A percentile compares a stretch with the other conserved stretches of the same genome.
Conservation (phyloP, 495 filamentous ascomycete species). For the Neurospora sp. region DNA sequence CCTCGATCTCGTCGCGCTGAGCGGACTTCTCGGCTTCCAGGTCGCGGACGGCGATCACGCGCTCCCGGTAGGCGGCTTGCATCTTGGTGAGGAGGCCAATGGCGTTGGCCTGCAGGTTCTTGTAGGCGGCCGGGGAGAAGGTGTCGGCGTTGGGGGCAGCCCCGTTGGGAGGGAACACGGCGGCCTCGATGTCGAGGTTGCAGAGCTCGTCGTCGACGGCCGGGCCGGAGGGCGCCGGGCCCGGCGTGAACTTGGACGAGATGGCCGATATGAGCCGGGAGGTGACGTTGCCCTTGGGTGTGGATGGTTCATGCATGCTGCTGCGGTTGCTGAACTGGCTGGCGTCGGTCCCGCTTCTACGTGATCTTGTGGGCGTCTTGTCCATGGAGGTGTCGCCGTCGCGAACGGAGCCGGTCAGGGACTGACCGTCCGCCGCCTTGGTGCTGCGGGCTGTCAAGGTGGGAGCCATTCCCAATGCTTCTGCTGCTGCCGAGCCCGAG, state of each 20-base stretch:
- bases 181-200: conserved; percentile 51
- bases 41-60: conserved; percentile 49
- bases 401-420: not conserved
- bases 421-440: conserved; percentile 1
- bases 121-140: conserved; percentile 57
- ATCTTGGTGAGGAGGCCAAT: conserved; percentile 51
- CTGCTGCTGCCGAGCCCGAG: conserved; percentile 8
- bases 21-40: conserved; percentile 52
- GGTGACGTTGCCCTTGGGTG: conserved; percentile 27
- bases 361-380: conserved; percentile 24
- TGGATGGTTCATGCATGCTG: conserved; percentile 9
- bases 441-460: not conserved
- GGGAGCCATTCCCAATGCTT: conserved; percentile 1
- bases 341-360: conserved; percentile 5
- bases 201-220: conserved; percentile 49
- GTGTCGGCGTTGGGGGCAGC: conserved; percentile 27
- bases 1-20: conserved; percentile 62
- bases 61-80: conserved; percentile 62
- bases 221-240: conserved; percentile 14
- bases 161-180: conserved; percentile 39
- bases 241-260: conserved; percentile 26
- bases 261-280: conserved; percentile 37
- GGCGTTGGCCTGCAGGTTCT: conserved; percentile 60
- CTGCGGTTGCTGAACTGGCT: not conserved
- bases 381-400: conserved; percentile 13